Evolutionary conservation across 2,329 filamentous ascomycete species (phyloP), one percentile per base, ranked within the genome.

Genomic region (Hymenoscyphus scutula): DNA sequence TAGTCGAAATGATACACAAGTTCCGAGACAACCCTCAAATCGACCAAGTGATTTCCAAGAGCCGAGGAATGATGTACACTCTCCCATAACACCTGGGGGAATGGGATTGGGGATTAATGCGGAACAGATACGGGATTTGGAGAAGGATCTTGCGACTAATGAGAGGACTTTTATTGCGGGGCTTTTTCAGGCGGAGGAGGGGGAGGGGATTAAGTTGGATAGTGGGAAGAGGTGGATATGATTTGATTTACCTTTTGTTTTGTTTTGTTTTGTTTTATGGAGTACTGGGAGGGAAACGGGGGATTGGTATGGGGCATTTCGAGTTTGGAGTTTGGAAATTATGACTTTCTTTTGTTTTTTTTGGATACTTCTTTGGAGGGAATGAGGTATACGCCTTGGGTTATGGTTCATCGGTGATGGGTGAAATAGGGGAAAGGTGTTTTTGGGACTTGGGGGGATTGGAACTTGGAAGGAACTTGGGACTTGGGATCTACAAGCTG

Each of bases 151-250:
- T 30, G 48, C 48, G n/a, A 38, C 15, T 27, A 54, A 29, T 37
- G 58, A 59, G 27, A 15, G 41, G 48, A 27, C 27, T 23, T 60
- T 60, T 4, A 60, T 60, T 30, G 37, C 38, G 4, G 32, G 54
- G 25, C 23, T 34, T 15, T 56, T 55, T 55, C 23, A 25, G 29
- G 32, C 11, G 4, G 53, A 45, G 13, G 34, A 34, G 13, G 32
- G n/a, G 29, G 29, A 51, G 38, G 23, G 38, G 19, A 34, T 60
- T 25, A 53, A 61, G n/a, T n/a, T n/a, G n/a, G 56, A 37, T 53
- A 55, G 56, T 27, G 27, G 53, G 30, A 61, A 57, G 38, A 57
- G 25, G 19, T 61, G 54, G 59, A 56, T 61, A 32, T 61, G 38
- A 48, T n/a, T n/a, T 25, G 29, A 30, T 30, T n/a, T 27, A 6